phyloP scores from a whole-genome alignment of 2,329 filamentous ascomycete genomes.

The Calonectria pseudoturangicola region DNA sequence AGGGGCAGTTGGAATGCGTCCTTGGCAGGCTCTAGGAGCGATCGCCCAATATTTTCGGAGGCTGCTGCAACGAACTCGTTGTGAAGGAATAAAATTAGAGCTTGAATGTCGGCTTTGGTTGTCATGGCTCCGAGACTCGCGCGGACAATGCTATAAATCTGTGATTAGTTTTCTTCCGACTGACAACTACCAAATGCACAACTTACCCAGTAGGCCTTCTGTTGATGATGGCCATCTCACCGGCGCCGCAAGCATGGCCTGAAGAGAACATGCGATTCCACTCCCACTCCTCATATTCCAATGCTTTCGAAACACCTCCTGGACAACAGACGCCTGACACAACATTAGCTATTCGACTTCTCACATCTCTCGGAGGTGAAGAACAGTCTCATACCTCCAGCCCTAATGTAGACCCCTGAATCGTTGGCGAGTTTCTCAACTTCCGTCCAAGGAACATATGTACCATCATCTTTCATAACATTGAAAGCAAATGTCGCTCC shows the following conservation, averaged over 20 bases:
- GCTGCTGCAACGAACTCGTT: constrained; percentile 44
- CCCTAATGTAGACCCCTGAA: constrained; percentile 75
- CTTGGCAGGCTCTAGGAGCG: constrained; percentile 40
- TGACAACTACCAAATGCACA: background rate
- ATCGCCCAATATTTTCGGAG: constrained; percentile 13
- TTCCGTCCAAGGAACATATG: constrained; percentile 72
- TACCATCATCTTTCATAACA: constrained; percentile 70
- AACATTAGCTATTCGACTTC: constrained; percentile 13
- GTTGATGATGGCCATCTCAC: constrained; percentile 71
- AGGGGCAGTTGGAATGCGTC: constrained; percentile 39
- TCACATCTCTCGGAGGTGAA: too few species aligned
- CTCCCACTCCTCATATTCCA: constrained; percentile 72
- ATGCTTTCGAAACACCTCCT: constrained; percentile 66
- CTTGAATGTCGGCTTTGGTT: constrained; percentile 71
- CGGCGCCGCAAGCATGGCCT: constrained; percentile 75
- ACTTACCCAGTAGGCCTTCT: constrained; percentile 72
- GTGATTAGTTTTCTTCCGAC: constrained; percentile 34
- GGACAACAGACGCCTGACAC: constrained; percentile 68
- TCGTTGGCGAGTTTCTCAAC: constrained; percentile 76
- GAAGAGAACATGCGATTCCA: constrained; percentile 72
- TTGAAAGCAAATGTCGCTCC: constrained; percentile 81
- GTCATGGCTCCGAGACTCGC: constrained; percentile 78
- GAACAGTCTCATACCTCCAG: constrained; percentile 62
- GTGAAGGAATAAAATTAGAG: constrained; percentile 67
- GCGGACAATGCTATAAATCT: constrained; percentile 70